phyloP scores from a whole-genome alignment of 768 basidiomycete genomes.

The Trametes sanguinea region DNA sequence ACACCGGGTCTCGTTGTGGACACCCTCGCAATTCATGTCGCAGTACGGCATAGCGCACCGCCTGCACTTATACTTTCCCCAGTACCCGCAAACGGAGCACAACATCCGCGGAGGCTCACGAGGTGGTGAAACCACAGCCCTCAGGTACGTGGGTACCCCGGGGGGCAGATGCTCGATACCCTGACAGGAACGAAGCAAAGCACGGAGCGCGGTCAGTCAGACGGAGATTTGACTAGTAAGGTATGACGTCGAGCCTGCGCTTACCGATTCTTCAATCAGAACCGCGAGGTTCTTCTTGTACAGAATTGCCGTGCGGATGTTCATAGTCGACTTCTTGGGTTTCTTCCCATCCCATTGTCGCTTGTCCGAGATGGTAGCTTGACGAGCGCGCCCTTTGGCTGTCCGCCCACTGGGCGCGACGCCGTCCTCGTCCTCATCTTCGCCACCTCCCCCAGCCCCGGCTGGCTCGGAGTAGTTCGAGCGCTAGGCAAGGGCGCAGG shows the following conservation, averaged over 20 bases:
- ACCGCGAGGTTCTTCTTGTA: slow-evolving; percentile 79
- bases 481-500: slow-evolving; percentile 44
- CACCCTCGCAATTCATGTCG: slow-evolving; percentile 66
- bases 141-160: slow-evolving; percentile 68
- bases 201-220: background rate
- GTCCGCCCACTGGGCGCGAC: slow-evolving; percentile 45
- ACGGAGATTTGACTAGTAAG: background rate
- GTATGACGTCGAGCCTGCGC: slow-evolving; percentile 32
- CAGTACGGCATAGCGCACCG: slow-evolving; percentile 80
- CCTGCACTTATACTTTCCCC: slow-evolving; percentile 77
- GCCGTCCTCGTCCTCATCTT: slow-evolving; percentile 41
- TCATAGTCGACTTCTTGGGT: slow-evolving; percentile 83
- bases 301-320: slow-evolving; percentile 74
- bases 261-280: slow-evolving; percentile 78
- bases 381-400: slow-evolving; percentile 69
- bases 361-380: slow-evolving; percentile 69
- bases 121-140: slow-evolving; percentile 60
- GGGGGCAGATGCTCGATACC: slow-evolving; percentile 57
- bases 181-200: slow-evolving; percentile 37
- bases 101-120: slow-evolving; percentile 66
- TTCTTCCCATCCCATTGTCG: slow-evolving; percentile 56
- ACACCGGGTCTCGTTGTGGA: slow-evolving; percentile 81
- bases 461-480: slow-evolving; percentile 75
- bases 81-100: slow-evolving; percentile 88
- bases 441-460: slow-evolving; percentile 31